Base-by-base conservation (phyloP, 176 grass and related monocot species). In the Bothriochloa decipiens region DNA sequence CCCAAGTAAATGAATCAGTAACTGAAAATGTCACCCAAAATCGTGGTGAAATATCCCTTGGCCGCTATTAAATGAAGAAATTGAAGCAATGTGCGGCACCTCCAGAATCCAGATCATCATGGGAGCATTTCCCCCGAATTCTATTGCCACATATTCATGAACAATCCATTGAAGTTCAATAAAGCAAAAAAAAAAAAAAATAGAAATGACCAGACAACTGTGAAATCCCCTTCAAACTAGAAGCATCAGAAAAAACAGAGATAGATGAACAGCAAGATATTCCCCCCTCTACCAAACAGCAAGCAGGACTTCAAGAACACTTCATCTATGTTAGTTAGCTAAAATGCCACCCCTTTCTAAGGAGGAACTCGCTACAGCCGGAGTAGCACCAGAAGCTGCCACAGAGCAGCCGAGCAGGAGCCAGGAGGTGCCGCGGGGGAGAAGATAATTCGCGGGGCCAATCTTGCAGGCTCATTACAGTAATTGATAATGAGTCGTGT, bases 251-350 rank as follows among this genome's bases (percentile, higher is more conserved):
- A 12, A 53, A 7, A 86, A 37, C 23, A 72, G 6, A 5, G 68
- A 71, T 15, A 53, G 57, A 50, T 8, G 49, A 55, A 69, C 20
- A 39, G 45, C 28, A 35, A 61, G 27, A 79, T 60, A 23, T 11
- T 11, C 12, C 71, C 27, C 40, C 70, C 37, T 17, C 3, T 23
- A 25, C 63, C 36, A 47, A 69, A 22, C 11, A 42, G 1, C 12
- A 15, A 75, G 66, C 33, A 68, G 27, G 60, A 26, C 8, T 81
- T 75, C 18, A 81, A 68, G 70, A 86, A 68, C 69, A 80, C 53
- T 49, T 47, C 75, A 63, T 45, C 6, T 22, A 55, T 55, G 11
- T 80, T 82, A 12, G 29, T 27, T 18, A 40, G 70, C 32, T 81
- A 84, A 81, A 80, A 72, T 72, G 22, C 2, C 65, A 32, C 29